Conservation (phyloP, 208 protist genomes). For the Herpetomonas samuelpessoai region DNA sequence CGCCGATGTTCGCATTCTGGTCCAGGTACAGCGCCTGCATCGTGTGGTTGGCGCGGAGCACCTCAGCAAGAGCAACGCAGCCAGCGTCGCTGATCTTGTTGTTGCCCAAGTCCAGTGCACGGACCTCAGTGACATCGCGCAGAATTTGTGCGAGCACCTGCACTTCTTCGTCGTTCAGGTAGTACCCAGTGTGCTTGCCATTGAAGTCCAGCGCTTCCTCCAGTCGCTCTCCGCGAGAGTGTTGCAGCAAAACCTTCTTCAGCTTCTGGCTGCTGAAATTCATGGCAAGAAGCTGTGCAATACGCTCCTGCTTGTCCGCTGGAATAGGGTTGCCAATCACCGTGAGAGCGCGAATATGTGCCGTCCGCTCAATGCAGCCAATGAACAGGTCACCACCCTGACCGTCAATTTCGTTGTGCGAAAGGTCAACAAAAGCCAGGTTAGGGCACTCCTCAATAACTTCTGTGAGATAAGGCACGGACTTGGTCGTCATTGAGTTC, state of each 20-base stretch:
- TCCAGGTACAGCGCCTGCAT: conserved; percentile 74
- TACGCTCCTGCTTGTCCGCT: conserved; percentile 24
- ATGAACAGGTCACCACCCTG: conserved; percentile 46
- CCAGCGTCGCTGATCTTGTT: conserved; percentile 75
- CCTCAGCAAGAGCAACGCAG: conserved; percentile 68
- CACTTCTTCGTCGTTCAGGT: conserved; percentile 68
- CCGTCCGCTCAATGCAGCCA: conserved; percentile 30
- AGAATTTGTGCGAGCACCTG: conserved; percentile 55
- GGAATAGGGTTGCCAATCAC: conserved; percentile 59
- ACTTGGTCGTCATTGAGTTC: conserved; percentile 65
- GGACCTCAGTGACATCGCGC: conserved; percentile 35
- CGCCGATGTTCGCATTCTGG: conserved; percentile 60
- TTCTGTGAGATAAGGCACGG: conserved; percentile 54
- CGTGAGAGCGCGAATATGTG: conserved; percentile 38
- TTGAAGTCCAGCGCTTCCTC: conserved; percentile 67
- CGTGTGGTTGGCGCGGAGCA: conserved; percentile 70
- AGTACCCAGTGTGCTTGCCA: conserved; percentile 29
- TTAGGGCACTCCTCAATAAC: conserved; percentile 44
- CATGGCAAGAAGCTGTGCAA: conserved; percentile 63
- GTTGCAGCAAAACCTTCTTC: conserved; percentile 55
- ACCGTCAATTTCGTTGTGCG: conserved; percentile 74
- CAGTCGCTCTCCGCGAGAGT: conserved; percentile 32
- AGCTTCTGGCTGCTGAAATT: conserved; percentile 67
- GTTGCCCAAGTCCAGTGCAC: conserved; percentile 62
- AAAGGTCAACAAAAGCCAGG: conserved; percentile 58